Conservation (phyloP, 257 asterid genomes). For the Agastache rugosa region DNA sequence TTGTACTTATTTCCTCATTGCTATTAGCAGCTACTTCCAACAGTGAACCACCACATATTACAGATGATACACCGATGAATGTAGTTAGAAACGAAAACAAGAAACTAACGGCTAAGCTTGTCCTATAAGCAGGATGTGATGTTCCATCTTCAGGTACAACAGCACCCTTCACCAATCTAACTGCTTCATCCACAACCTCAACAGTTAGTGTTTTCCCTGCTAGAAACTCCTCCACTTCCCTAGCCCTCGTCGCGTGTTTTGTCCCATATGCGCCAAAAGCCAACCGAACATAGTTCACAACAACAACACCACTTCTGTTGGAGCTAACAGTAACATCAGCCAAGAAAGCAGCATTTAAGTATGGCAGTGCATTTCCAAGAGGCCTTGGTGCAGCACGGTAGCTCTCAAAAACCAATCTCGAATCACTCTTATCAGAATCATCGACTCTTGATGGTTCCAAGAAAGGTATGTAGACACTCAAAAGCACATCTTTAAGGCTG, state of each 20-base stretch:
- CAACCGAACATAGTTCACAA: constrained; percentile 7
- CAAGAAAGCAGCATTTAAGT: constrained; percentile 35
- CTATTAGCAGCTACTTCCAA: constrained; percentile 13
- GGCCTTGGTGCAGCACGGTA: constrained; percentile 37
- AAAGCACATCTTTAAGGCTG: constrained; percentile 21
- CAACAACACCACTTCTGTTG: neutral
- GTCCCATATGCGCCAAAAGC: constrained; percentile 38
- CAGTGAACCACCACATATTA: neutral
- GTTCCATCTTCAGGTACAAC: constrained; percentile 30
- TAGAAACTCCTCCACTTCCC: constrained; percentile 30
- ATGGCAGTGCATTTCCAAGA: constrained; percentile 34
- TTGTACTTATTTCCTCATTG: neutral
- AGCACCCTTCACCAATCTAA: constrained; percentile 22
- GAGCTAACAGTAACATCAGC: constrained; percentile 26
- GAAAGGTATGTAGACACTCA: constrained; percentile 30
- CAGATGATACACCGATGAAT: neutral
- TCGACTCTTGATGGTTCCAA: neutral
- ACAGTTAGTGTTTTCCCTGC: constrained; percentile 10
- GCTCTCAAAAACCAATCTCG: constrained; percentile 21
- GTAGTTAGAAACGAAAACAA: constrained; percentile 20
- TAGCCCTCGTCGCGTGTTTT: constrained; percentile 22
- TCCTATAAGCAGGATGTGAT: constrained; percentile 31
- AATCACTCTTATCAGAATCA: neutral
- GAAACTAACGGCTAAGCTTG: constrained; percentile 34
- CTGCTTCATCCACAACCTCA: constrained; percentile 19